phyloP scores from a whole-genome alignment of 805 yeast species.

The Lachancea mirantina region DNA sequence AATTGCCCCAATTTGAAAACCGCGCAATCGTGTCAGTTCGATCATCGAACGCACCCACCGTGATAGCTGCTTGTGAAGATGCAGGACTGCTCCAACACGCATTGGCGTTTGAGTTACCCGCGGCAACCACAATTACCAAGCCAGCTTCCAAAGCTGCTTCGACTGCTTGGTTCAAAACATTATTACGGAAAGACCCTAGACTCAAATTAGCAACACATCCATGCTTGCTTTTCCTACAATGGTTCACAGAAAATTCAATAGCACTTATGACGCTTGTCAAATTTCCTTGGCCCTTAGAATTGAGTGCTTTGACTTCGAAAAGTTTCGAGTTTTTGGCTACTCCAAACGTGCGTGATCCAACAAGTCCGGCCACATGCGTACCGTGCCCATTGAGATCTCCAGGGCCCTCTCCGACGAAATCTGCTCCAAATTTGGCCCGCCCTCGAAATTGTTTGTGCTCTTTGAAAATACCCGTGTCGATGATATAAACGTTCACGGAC shows the following conservation, averaged over 20 bases:
- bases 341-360: slow-evolving; percentile 75
- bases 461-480: slow-evolving; percentile 75
- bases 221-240: slow-evolving; percentile 33
- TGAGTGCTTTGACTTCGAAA: slow-evolving; percentile 70
- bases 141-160: slow-evolving; percentile 71
- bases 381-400: slow-evolving; percentile 84
- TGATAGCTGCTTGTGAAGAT: slow-evolving; percentile 59
- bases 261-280: slow-evolving; percentile 59
- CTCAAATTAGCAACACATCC: slow-evolving; percentile 73
- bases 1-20: slow-evolving; percentile 90
- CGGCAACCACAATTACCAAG: slow-evolving; percentile 68
- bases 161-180: slow-evolving; percentile 66
- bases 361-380: slow-evolving; percentile 86
- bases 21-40: slow-evolving; percentile 58
- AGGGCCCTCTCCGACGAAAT: slow-evolving; percentile 51
- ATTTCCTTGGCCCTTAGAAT: slow-evolving; percentile 61
- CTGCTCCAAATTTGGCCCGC: slow-evolving; percentile 52
- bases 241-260: slow-evolving; percentile 60
- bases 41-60: slow-evolving; percentile 89
- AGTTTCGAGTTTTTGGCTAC: slow-evolving; percentile 66
- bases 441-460: slow-evolving; percentile 59
- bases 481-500: slow-evolving; percentile 63
- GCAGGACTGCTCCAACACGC: slow-evolving; percentile 89
- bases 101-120: slow-evolving; percentile 73
- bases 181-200: slow-evolving; percentile 65